phyloP scores from a whole-genome alignment of 306 rosid species.

The Myrica gale region DNA sequence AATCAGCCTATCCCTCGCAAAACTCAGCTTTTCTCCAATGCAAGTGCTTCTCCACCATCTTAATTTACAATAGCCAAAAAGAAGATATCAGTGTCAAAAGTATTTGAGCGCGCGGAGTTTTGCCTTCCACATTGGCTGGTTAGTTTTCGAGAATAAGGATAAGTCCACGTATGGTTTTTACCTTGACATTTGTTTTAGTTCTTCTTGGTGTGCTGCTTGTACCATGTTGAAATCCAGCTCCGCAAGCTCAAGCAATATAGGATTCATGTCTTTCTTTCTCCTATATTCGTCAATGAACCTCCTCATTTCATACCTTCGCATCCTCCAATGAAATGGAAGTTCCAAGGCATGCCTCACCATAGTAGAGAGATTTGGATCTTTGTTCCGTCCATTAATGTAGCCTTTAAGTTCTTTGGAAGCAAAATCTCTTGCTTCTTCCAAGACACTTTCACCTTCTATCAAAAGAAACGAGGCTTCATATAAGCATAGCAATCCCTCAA shows the following conservation, averaged over 20 bases:
- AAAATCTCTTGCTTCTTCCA: constrained; percentile 20
- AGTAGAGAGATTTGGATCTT: neutral
- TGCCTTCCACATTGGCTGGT: too few relatives aligned
- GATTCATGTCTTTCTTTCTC: neutral
- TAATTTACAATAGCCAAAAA: neutral
- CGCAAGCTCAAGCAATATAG: constrained; percentile 9
- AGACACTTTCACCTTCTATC: constrained; percentile 4
- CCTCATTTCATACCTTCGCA: constrained; percentile 5
- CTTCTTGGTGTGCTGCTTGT: constrained; percentile 16
- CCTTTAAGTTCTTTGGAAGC: neutral
- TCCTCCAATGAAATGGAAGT: constrained; percentile 28
- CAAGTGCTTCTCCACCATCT: constrained; percentile 21
- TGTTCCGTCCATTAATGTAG: neutral
- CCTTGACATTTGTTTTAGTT: constrained; percentile 16
- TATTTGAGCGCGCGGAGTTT: too few relatives aligned
- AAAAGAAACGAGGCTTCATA: constrained; percentile 20
- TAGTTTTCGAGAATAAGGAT: too few relatives aligned
- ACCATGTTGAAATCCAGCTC: constrained; percentile 17
- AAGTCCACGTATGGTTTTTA: too few relatives aligned
- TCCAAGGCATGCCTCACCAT: constrained; percentile 19
- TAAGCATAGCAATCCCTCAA: constrained; percentile 2
- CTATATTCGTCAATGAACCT: constrained; percentile 30
- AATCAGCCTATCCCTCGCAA: constrained; percentile 22
- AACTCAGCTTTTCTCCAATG: constrained; percentile 13
- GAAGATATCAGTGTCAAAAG: too few relatives aligned